A percentile compares a stretch with the other conserved stretches of the same genome.
phyloP scores from a whole-genome alignment of 805 yeast species.

The Teunomyces stri region DNA sequence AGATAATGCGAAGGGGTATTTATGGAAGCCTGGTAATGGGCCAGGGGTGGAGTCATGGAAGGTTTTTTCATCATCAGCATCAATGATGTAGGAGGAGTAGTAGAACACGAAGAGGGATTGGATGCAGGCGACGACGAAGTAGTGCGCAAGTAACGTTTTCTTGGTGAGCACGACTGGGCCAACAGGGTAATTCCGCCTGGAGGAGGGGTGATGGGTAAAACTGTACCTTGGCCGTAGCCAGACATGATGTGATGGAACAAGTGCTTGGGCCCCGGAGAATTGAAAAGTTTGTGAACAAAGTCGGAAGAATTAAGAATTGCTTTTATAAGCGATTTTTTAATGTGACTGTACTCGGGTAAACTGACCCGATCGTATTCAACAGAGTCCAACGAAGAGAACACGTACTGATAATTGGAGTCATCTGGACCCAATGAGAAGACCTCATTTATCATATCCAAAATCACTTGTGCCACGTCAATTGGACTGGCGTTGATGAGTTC shows the following conservation, averaged over 20 bases:
- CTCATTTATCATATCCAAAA: slow-evolving; percentile 23
- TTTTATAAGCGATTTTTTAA: slow-evolving; percentile 25
- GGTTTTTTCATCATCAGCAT: slow-evolving; percentile 2
- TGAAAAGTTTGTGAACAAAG: slow-evolving; percentile 24
- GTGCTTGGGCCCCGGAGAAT: slow-evolving; percentile 29
- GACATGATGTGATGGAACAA: slow-evolving; percentile 14
- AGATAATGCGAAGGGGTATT: slow-evolving; percentile 1
- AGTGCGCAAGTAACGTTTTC: neutral
- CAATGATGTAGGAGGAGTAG: slow-evolving; percentile 2
- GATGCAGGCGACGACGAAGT: neutral
- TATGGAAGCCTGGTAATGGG: neutral
- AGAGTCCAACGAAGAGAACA: neutral
- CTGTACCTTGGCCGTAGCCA: slow-evolving; percentile 2
- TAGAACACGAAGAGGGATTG: neutral
- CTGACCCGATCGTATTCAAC: neutral
- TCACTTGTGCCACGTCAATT: slow-evolving; percentile 27
- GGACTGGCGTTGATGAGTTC: slow-evolving; percentile 39
- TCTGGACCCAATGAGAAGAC: slow-evolving; percentile 9
- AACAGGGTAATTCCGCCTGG: neutral
- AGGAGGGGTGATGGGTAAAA: neutral
- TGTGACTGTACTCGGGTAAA: slow-evolving; percentile 9
- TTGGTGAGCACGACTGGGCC: neutral
- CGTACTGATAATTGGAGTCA: slow-evolving; percentile 9
- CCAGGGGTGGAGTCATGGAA: slow-evolving; percentile 1
- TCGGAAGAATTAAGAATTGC: slow-evolving; percentile 29